These are phyloP conservation scores for Fusarium camptoceras DNA, from an alignment of 2,329 filamentous ascomycete species.

Conservation along the genomic window DNA sequence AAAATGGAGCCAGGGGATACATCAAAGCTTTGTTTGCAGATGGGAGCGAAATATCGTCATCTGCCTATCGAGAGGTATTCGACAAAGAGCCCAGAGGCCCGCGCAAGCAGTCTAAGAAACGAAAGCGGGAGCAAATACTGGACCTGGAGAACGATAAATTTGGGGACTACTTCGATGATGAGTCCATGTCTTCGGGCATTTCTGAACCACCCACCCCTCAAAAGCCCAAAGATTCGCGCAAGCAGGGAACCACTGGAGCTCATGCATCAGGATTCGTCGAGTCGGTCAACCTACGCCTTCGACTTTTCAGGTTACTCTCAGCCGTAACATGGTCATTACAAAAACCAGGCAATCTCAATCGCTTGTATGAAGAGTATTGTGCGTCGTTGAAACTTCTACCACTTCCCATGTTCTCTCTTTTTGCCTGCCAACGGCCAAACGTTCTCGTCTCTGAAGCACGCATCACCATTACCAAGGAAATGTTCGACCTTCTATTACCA, in stretches of 20 bases:
- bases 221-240: slow-evolving; percentile 49
- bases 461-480: slow-evolving; percentile 59
- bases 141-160: slow-evolving; percentile 71
- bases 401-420: slow-evolving; percentile 66
- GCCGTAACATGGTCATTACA: slow-evolving; percentile 61
- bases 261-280: slow-evolving; percentile 56
- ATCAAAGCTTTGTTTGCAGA: slow-evolving; percentile 76
- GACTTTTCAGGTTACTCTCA: slow-evolving; percentile 69
- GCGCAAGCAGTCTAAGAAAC: slow-evolving; percentile 58
- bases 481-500: slow-evolving; percentile 60
- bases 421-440: slow-evolving; percentile 57
- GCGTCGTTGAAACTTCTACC: slow-evolving; percentile 69
- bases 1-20: slow-evolving; percentile 64
- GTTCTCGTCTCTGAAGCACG: slow-evolving; percentile 54
- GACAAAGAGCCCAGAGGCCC: slow-evolving; percentile 66
- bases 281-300: slow-evolving; percentile 70
- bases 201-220: slow-evolving; percentile 61
- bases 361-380: slow-evolving; percentile 70
- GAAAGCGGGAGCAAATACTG: slow-evolving; percentile 61
- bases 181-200: slow-evolving; percentile 61
- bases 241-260: slow-evolving; percentile 36
- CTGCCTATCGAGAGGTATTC: slow-evolving; percentile 74
- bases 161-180: slow-evolving; percentile 70
- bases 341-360: slow-evolving; percentile 56
- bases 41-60: slow-evolving; percentile 64